Conservation (phyloP, 257 asterid genomes). For the Nicotiana obtusifolia region DNA sequence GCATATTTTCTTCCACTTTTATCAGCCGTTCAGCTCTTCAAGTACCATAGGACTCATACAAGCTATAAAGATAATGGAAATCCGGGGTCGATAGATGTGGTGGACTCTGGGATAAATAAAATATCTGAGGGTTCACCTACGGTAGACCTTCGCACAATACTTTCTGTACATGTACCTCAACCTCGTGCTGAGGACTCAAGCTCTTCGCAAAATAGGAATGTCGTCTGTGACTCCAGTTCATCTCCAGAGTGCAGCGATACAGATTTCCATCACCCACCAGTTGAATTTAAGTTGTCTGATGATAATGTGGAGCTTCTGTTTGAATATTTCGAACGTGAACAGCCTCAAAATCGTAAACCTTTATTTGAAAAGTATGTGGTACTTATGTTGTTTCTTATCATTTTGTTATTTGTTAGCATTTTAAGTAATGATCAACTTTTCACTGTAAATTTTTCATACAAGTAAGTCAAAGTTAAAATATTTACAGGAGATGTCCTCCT, state of each 20-base stretch:
- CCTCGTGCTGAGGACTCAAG: not conserved
- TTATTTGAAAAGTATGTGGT: conserved; percentile 22
- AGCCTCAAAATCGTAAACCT: conserved; percentile 23
- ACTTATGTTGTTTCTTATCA: not conserved
- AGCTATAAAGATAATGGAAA: not conserved
- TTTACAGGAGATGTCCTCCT: too few species aligned
- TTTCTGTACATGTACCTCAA: conserved; percentile 7
- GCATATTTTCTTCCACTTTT: conserved; percentile 26
- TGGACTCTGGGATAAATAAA: not conserved
- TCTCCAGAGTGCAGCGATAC: not conserved
- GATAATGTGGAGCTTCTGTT: conserved; percentile 20
- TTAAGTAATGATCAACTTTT: not conserved
- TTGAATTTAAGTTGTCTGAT: conserved; percentile 8
- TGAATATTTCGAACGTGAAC: conserved; percentile 21
- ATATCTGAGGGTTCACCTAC: conserved; percentile 1
- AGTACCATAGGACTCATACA: not conserved
- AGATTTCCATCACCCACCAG: not conserved
- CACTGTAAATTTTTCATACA: too few species aligned
- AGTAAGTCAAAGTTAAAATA: too few species aligned
- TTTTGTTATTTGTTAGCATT: not conserved
- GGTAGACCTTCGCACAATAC: not conserved
- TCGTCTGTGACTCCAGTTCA: not conserved
- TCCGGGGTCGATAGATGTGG: not conserved
- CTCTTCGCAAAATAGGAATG: not conserved
- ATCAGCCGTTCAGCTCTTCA: conserved; percentile 25